These are phyloP conservation scores for Fusarium sp. DNA, from an alignment of 2,329 filamentous ascomycete genomes.

Conservation along the genomic window DNA sequence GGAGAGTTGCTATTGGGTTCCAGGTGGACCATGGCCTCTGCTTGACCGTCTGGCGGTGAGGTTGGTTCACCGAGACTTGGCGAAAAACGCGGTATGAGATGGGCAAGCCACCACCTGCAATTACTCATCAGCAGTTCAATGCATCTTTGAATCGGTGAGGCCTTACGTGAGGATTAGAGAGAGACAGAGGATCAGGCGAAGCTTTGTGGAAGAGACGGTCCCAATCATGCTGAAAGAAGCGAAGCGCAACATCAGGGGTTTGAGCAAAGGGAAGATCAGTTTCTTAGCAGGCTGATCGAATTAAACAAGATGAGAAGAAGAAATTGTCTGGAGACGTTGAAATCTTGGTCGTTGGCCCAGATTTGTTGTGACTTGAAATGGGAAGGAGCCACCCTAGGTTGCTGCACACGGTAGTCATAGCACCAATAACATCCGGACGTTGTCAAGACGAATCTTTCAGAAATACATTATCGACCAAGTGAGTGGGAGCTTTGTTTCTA, in stretches of 20 bases:
- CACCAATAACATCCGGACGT: not conserved
- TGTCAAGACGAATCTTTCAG: not conserved
- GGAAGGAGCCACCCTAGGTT: not conserved
- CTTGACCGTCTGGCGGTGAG: conserved; percentile 48
- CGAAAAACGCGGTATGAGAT: conserved; percentile 57
- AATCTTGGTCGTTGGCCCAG: not conserved
- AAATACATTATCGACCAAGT: not conserved
- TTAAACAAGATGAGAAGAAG: too few species aligned
- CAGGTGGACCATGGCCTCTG: conserved; percentile 17
- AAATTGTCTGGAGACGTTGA: not conserved
- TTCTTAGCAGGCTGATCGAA: too few species aligned
- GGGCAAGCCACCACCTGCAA: conserved; percentile 60
- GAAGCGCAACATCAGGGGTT: not conserved
- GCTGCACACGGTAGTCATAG: not conserved
- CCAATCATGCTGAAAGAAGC: not conserved
- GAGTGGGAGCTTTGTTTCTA: not conserved
- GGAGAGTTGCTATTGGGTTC: conserved; percentile 48
- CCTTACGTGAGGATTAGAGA: not conserved
- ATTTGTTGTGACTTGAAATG: not conserved
- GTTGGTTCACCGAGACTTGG: conserved; percentile 55
- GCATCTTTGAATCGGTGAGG: not conserved
- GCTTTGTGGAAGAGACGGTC: not conserved
- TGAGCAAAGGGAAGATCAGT: not conserved
- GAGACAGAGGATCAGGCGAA: not conserved
- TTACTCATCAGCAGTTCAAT: not conserved